phyloP scores from a whole-genome alignment of 2,329 filamentous ascomycete species.

The Teratosphaeriaceae sp. region DNA sequence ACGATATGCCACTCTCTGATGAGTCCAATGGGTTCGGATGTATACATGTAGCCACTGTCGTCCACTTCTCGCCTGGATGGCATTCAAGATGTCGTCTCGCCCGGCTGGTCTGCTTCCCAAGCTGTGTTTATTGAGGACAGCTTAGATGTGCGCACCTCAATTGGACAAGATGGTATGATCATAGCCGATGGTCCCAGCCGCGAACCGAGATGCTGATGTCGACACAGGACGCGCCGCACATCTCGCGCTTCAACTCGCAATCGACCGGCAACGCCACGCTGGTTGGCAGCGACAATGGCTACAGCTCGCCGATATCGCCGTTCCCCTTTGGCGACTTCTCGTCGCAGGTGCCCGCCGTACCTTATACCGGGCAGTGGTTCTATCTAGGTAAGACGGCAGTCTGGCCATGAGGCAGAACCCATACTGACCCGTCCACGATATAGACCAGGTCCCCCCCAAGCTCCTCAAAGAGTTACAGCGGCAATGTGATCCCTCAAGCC shows the following conservation, averaged over 20 bases:
- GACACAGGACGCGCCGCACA: not conserved
- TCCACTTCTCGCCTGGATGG: not conserved
- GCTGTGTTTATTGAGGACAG: not conserved
- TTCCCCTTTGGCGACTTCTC: not conserved
- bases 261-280: constrained; percentile 9
- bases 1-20: no score
- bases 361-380: constrained; percentile 12
- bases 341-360: constrained; percentile 2
- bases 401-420: no score
- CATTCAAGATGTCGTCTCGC: not conserved
- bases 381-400: no score
- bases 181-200: not conserved
- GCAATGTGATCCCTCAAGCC: constrained; percentile 8
- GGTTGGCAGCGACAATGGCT: constrained; percentile 8
- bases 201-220: not conserved
- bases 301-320: constrained; percentile 4
- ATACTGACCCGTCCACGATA: no score
- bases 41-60: no score
- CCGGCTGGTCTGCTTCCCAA: not conserved
- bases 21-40: no score
- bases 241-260: constrained; percentile 9
- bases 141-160: constrained; percentile 3
- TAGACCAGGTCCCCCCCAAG: constrained; percentile 11
- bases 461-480: constrained; percentile 10
- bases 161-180: not conserved